A percentile compares a stretch with the other conserved stretches of the same genome.
Conservation (phyloP, 2,329 filamentous ascomycete genomes). For the Conoideocrella luteorostrata region DNA sequence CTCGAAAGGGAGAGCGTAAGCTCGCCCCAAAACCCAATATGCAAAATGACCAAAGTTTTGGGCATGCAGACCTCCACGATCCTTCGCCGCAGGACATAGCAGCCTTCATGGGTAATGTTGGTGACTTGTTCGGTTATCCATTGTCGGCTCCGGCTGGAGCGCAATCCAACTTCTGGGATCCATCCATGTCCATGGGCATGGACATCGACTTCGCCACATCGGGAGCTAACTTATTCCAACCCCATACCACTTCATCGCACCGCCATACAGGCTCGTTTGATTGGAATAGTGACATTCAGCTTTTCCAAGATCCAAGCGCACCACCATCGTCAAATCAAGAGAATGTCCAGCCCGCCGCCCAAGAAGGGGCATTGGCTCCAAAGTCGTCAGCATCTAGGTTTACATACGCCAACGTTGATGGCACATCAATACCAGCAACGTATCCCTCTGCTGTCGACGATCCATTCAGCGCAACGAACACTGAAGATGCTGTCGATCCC, state of each 20-base stretch:
- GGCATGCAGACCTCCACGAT: slow-evolving; percentile 43
- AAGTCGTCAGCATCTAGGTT: slow-evolving; percentile 35
- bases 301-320: slow-evolving; percentile 43
- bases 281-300: slow-evolving; percentile 49
- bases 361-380: slow-evolving; percentile 42
- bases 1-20: slow-evolving; percentile 48
- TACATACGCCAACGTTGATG: slow-evolving; percentile 13
- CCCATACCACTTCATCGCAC: slow-evolving; percentile 27
- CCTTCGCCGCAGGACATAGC: slow-evolving; percentile 44
- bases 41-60: slow-evolving; percentile 52
- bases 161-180: slow-evolving; percentile 52
- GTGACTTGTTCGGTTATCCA: slow-evolving; percentile 54
- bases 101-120: slow-evolving; percentile 38
- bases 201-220: slow-evolving; percentile 51
- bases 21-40: slow-evolving; percentile 49
- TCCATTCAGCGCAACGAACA: slow-evolving; percentile 42
- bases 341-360: slow-evolving; percentile 30
- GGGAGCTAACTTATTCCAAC: slow-evolving; percentile 36
- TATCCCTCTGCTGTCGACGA: slow-evolving; percentile 40
- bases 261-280: slow-evolving; percentile 47
- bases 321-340: slow-evolving; percentile 29
- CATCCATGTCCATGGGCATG: slow-evolving; percentile 48
- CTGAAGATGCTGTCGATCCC: slow-evolving; percentile 49
- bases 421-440: slow-evolving; percentile 30
- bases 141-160: slow-evolving; percentile 50